phyloP scores from a whole-genome alignment of 331 rosid genomes.

The Acacia concinna region DNA sequence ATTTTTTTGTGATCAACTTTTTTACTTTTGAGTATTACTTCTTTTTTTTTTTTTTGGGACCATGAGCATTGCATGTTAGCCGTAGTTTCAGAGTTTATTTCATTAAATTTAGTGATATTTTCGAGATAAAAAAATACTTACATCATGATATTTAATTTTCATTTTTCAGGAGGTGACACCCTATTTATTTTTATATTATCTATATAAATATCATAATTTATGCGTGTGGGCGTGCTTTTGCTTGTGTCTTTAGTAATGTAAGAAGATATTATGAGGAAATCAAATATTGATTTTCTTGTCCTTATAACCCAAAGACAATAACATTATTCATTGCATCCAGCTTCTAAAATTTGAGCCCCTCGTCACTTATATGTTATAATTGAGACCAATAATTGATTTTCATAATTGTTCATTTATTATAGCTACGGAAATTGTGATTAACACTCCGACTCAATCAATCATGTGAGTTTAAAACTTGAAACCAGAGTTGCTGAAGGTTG shows the following conservation, averaged over 20 bases:
- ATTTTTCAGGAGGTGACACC: background rate
- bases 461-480: slow-evolving; percentile 22
- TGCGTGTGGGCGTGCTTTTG: background rate
- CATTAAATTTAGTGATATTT: background rate
- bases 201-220: background rate
- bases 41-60: too few relatives aligned
- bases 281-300: slow-evolving; percentile 32
- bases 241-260: slow-evolving; percentile 1
- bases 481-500: background rate
- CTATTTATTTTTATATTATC: background rate
- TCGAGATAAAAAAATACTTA: background rate
- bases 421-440: slow-evolving; percentile 17
- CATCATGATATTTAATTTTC: background rate
- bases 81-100: background rate
- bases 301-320: slow-evolving; percentile 23
- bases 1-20: background rate
- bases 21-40: background rate
- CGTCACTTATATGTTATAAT: slow-evolving; percentile 28
- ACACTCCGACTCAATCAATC: slow-evolving; percentile 21
- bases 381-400: slow-evolving; percentile 33
- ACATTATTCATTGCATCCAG: slow-evolving; percentile 27
- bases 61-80: too few relatives aligned
- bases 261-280: slow-evolving; percentile 29
- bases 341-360: slow-evolving; percentile 33
- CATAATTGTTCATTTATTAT: slow-evolving; percentile 31